Evolutionary conservation across 345 rosid genomes (phyloP).

Genomic region (Populus alba): DNA sequence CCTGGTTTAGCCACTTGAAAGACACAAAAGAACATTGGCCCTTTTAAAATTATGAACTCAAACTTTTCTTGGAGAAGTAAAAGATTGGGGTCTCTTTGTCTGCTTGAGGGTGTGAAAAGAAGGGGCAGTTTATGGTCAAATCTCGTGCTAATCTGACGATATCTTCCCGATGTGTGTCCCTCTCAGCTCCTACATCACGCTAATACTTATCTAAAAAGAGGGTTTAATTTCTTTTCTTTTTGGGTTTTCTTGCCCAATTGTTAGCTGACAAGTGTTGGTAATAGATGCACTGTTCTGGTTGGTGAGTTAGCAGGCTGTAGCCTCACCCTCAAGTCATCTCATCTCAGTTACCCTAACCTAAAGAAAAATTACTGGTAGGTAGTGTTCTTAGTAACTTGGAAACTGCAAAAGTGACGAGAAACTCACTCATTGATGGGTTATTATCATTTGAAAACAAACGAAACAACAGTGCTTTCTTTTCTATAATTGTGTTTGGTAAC

Average conservation of each 20-base stretch:
- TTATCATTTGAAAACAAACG: constrained; percentile 22
- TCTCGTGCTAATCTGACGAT: constrained; percentile 28
- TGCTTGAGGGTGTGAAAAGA: constrained; percentile 5
- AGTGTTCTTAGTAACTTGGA: background rate
- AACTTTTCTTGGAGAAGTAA: constrained; percentile 41
- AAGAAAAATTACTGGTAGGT: background rate
- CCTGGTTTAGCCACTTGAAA: constrained; percentile 16
- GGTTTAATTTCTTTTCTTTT: background rate
- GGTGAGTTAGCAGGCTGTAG: constrained; percentile 27
- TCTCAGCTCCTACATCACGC: constrained; percentile 25
- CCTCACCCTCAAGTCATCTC: background rate
- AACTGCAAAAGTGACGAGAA: background rate
- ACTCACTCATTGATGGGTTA: background rate
- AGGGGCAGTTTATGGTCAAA: constrained; percentile 34
- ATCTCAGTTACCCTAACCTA: background rate
- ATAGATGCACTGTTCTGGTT: background rate
- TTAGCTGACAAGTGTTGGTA: background rate
- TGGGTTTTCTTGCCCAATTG: background rate
- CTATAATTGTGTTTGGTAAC: constrained; percentile 33
- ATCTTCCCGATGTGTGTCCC: constrained; percentile 13
- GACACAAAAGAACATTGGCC: constrained; percentile 24
- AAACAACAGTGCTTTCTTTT: constrained; percentile 2
- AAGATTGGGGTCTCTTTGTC: constrained; percentile 50
- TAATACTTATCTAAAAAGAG: background rate
- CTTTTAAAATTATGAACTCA: constrained; percentile 5